A percentile compares a stretch with the other conserved stretches of the same genome.
phyloP scores from a whole-genome alignment of 345 rosid species.

The Brassica cretica region DNA sequence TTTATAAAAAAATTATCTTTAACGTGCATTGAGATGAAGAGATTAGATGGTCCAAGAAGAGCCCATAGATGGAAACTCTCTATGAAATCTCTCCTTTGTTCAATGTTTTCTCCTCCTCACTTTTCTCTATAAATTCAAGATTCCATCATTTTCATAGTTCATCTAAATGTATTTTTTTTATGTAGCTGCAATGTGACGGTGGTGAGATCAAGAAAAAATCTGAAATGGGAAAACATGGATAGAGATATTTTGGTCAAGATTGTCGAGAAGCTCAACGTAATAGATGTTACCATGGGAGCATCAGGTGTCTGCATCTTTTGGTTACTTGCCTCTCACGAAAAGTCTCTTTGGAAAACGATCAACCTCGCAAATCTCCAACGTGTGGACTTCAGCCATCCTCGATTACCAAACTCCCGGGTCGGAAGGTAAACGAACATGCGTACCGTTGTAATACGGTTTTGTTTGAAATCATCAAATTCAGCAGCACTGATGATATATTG shows the following conservation, averaged over 20 bases:
- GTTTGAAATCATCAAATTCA: not conserved
- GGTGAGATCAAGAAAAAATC: not conserved
- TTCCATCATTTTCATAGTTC: not conserved
- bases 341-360: not conserved
- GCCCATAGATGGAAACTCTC: constrained; percentile 1
- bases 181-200: not conserved
- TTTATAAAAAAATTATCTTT: not conserved
- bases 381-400: not conserved
- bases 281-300: constrained; percentile 2
- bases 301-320: not conserved
- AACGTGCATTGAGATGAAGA: constrained; percentile 3
- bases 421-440: not conserved
- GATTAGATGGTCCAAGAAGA: constrained; percentile 6
- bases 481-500: no score
- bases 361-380: not conserved
- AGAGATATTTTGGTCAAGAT: constrained; percentile 1
- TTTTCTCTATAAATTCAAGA: not conserved
- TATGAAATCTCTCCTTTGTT: constrained; percentile 2
- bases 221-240: constrained; percentile 3
- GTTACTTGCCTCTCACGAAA: not conserved
- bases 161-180: not conserved
- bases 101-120: not conserved
- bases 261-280: constrained; percentile 2
- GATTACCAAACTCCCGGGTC: not conserved
- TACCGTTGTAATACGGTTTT: not conserved